Conservation (phyloP, 2,329 filamentous ascomycete species). For the Ploettnerulaceae sp. region DNA sequence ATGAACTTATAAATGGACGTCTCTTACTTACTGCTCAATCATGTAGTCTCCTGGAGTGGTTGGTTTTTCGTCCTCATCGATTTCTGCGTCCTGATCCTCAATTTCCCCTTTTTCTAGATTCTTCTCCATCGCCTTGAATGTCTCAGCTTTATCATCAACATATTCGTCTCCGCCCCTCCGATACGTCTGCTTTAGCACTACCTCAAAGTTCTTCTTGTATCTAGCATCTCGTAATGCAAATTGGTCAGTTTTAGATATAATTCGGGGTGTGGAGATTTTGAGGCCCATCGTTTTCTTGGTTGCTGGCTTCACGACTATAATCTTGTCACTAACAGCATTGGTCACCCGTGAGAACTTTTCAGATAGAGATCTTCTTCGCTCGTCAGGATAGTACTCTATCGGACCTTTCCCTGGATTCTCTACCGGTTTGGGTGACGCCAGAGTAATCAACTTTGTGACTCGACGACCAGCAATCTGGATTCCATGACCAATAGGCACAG, state of each 20-base stretch:
- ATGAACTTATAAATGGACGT: neutral
- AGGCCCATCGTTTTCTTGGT: neutral
- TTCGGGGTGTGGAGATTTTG: neutral
- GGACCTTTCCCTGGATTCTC: neutral
- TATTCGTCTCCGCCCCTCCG: constrained; percentile 1
- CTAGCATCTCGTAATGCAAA: neutral
- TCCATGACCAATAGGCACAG: no score
- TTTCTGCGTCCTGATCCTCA: neutral
- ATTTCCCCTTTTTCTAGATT: neutral
- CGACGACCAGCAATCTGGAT: neutral
- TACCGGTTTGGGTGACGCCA: neutral
- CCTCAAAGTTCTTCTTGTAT: neutral
- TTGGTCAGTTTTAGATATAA: neutral
- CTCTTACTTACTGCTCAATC: constrained; percentile 7
- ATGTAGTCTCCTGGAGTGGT: constrained; percentile 4
- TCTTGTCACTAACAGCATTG: neutral
- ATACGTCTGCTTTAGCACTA: neutral
- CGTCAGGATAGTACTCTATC: neutral
- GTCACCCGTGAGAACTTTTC: neutral
- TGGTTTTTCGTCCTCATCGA: neutral
- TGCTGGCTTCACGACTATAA: neutral
- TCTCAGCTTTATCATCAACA: neutral
- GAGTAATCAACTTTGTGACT: neutral
- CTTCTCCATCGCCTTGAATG: neutral
- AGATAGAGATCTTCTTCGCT: neutral